Evolutionary conservation across 257 asterid species (phyloP).

Genomic region (Ligustrum vulgare): DNA sequence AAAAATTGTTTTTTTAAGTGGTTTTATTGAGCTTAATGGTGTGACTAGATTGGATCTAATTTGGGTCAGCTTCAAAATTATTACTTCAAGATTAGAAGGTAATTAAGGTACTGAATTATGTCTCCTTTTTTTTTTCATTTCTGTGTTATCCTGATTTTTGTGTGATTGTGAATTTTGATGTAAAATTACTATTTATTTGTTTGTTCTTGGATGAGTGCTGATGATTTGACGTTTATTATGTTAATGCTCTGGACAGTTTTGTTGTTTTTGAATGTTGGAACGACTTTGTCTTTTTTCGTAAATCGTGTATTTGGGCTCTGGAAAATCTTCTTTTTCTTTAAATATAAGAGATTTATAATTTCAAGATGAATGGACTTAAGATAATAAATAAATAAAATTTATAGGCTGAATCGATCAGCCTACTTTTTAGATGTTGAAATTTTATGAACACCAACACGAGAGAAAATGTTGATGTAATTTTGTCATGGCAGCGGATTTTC

Average conservation of each 20-base stretch:
- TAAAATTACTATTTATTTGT: neutral
- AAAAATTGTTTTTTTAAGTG: neutral
- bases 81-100: constrained; percentile 33
- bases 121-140: constrained; percentile 4
- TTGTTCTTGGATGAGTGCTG: constrained; percentile 19
- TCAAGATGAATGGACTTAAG: constrained; percentile 23
- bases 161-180: constrained; percentile 5
- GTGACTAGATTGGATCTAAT: constrained; percentile 35
- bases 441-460: neutral
- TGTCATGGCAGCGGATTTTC: constrained; percentile 1
- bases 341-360: constrained; percentile 17
- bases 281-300: constrained; percentile 20
- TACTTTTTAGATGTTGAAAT: neutral
- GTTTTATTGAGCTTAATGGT: constrained; percentile 21
- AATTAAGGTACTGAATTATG: constrained; percentile 12
- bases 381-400: constrained; percentile 1
- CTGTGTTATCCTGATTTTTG: constrained; percentile 15
- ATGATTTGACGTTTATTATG: constrained; percentile 22
- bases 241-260: constrained; percentile 15
- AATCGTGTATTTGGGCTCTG: constrained; percentile 17
- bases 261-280: constrained; percentile 19
- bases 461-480: neutral
- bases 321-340: constrained; percentile 6
- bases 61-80: constrained; percentile 16
- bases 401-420: constrained; percentile 27